Evolutionary conservation across 1,139 yeast species (phyloP).

Genomic region (Yamadazyma blattariae): DNA sequence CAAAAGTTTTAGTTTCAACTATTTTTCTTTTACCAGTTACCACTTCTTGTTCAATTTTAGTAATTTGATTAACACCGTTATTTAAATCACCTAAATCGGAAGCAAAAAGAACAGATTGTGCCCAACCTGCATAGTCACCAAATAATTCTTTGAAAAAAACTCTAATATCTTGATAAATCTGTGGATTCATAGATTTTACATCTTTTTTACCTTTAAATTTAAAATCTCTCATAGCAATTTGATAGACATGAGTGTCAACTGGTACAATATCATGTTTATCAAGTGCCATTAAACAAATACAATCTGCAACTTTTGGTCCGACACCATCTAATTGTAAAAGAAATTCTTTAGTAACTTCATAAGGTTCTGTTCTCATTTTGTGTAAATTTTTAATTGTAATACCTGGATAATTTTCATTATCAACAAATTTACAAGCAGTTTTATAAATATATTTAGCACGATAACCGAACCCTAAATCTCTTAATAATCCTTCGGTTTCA

Average conservation of each 20-base stretch:
- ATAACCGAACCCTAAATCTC: slow-evolving; percentile 81
- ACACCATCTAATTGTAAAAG: slow-evolving; percentile 78
- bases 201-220: slow-evolving; percentile 49
- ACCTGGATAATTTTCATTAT: slow-evolving; percentile 35
- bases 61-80: slow-evolving; percentile 46
- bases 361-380: slow-evolving; percentile 40
- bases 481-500: slow-evolving; percentile 41
- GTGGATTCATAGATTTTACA: slow-evolving; percentile 51
- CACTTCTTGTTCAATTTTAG: too few species aligned
- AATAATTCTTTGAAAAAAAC: slow-evolving; percentile 63
- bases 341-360: slow-evolving; percentile 61
- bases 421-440: slow-evolving; percentile 56
- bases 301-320: slow-evolving; percentile 98
- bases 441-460: slow-evolving; percentile 83
- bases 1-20: too few species aligned
- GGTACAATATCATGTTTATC: slow-evolving; percentile 91
- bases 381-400: slow-evolving; percentile 30
- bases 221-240: slow-evolving; percentile 84
- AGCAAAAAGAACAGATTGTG: slow-evolving; percentile 87
- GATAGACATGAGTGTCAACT: slow-evolving; percentile 94
- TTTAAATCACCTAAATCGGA: slow-evolving; percentile 69
- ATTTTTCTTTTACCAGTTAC: too few species aligned
- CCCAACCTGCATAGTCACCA: slow-evolving; percentile 98
- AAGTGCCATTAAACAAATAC: slow-evolving; percentile 83
- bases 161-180: slow-evolving; percentile 62